Conservation (phyloP, 169 alveolate species). For the Plasmodium vivax region DNA sequence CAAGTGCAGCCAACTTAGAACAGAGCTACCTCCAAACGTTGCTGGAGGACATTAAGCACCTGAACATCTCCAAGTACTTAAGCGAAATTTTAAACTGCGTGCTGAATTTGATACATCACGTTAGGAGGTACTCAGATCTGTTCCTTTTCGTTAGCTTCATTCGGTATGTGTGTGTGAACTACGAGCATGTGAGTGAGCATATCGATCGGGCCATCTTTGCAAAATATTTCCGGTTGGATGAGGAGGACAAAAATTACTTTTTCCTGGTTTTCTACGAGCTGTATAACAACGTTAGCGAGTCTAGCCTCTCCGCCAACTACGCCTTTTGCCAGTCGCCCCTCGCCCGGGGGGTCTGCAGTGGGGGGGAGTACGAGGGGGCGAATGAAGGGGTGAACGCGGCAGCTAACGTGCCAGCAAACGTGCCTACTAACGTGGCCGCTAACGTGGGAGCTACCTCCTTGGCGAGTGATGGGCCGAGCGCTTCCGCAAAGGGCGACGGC, state of each 20-base stretch:
- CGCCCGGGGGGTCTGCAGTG: background rate
- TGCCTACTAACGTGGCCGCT: too few species aligned
- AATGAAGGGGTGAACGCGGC: too few species aligned
- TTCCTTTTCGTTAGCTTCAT: constrained; percentile 31
- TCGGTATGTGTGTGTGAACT: constrained; percentile 10
- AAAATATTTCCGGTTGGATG: constrained; percentile 50
- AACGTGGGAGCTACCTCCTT: too few species aligned
- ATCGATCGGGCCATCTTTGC: constrained; percentile 18
- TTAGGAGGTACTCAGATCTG: constrained; percentile 42
- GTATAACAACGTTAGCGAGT: constrained; percentile 19
- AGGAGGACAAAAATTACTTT: constrained; percentile 51
- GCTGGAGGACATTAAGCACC: constrained; percentile 41
- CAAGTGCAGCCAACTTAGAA: constrained; percentile 33
- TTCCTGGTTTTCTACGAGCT: constrained; percentile 44
- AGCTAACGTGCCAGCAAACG: too few species aligned
- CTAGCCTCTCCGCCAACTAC: background rate
- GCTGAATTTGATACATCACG: constrained; percentile 17
- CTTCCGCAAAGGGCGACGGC: background rate
- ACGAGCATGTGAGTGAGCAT: constrained; percentile 16
- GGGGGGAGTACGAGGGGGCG: too few species aligned
- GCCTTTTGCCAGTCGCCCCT: background rate
- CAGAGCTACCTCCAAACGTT: constrained; percentile 5
- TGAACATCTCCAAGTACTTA: constrained; percentile 48
- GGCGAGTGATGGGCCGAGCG: too few species aligned
- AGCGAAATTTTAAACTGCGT: constrained; percentile 46